These are phyloP conservation scores for Trichosporon ovoides DNA, from an alignment of 1,284 basidiomycete genomes.

Conservation along the genomic window DNA sequence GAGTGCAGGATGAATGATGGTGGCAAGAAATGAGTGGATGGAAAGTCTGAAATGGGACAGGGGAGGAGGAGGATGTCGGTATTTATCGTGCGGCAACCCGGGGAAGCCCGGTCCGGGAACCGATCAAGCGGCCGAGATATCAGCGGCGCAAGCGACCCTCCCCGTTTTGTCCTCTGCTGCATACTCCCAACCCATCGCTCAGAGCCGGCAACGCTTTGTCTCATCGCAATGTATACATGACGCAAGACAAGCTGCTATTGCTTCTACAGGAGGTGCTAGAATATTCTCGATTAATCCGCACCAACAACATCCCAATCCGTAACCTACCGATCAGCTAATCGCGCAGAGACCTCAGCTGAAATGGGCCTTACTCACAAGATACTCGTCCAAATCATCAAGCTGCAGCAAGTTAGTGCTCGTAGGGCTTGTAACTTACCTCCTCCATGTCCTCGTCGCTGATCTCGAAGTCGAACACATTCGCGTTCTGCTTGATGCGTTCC, in stretches of 20 bases:
- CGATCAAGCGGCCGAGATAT: no score
- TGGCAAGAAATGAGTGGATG: background rate
- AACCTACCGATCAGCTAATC: background rate
- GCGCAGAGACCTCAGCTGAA: no score
- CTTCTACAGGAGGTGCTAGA: background rate
- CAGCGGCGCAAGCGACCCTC: no score
- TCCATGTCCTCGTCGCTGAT: conserved; percentile 50
- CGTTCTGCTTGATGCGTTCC: conserved; percentile 51
- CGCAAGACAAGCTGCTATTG: background rate
- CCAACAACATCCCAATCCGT: background rate
- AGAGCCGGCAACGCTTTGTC: no score
- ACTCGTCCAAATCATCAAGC: conserved; percentile 12
- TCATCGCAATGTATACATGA: background rate
- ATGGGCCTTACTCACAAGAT: conserved; percentile 5
- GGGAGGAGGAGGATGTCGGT: no score
- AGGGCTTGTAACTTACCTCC: conserved; percentile 31
- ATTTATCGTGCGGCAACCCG: no score
- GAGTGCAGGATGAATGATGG: no score
- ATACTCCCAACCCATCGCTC: no score
- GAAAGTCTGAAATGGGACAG: no score
- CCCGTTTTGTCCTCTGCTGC: no score
- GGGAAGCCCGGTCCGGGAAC: no score
- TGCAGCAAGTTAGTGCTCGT: background rate
- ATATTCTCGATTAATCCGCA: background rate
- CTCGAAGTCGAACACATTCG: conserved; percentile 52